Percentiles rank a stretch among this genome's conserved stretches.
These are phyloP conservation scores for Fonsecaea multimorphosa DNA, from an alignment of 2,329 filamentous ascomycete genomes.

Conservation along the genomic window DNA sequence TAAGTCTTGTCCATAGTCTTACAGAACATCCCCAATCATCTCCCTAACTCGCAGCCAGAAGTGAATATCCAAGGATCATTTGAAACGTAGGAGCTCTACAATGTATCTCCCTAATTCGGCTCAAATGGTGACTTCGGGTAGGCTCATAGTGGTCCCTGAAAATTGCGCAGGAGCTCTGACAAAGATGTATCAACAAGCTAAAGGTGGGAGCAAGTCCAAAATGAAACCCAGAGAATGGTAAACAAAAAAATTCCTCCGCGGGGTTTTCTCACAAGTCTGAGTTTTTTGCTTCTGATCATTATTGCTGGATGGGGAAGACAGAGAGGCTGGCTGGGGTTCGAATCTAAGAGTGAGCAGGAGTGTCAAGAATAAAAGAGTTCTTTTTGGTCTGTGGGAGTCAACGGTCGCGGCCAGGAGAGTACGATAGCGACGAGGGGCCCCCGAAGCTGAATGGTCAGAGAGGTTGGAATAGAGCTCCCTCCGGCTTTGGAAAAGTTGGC, in stretches of 20 bases:
- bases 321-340: background rate
- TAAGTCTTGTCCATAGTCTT: constrained; percentile 2
- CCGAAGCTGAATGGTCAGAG: background rate
- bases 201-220: background rate
- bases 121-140: background rate
- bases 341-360: background rate
- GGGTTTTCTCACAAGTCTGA: constrained; percentile 5
- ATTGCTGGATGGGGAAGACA: background rate
- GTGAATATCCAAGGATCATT: background rate
- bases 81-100: background rate
- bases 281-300: background rate
- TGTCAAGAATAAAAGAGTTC: background rate
- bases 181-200: background rate
- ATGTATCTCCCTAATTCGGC: background rate
- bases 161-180: background rate
- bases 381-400: background rate
- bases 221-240: background rate
- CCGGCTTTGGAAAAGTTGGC: background rate
- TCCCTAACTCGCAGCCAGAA: constrained; percentile 3
- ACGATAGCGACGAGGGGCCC: background rate
- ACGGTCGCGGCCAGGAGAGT: background rate
- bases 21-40: background rate
- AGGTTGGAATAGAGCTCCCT: background rate
- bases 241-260: background rate
- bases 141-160: background rate